Evolutionary conservation across 805 yeast genomes (phyloP).

Genomic region (Candida golubevii): DNA sequence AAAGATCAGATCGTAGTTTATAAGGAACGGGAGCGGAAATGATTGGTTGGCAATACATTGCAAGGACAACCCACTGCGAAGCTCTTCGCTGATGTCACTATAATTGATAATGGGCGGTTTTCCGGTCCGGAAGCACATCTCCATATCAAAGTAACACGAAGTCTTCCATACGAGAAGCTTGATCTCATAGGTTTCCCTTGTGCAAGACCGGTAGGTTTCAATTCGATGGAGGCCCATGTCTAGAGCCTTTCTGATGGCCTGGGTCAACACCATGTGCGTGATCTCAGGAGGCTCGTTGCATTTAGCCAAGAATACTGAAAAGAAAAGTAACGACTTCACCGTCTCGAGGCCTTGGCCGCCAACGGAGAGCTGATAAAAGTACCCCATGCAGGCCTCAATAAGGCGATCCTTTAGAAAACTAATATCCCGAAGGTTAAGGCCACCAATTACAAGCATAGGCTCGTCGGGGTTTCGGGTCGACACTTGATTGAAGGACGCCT

Average conservation of each 20-base stretch:
- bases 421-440: neutral
- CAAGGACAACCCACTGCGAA: neutral
- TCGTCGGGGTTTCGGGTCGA: neutral
- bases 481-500: neutral
- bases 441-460: neutral
- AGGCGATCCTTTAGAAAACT: slow-evolving; percentile 1
- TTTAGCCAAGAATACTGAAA: slow-evolving; percentile 6
- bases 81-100: slow-evolving; percentile 25
- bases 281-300: slow-evolving; percentile 14
- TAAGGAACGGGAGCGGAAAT: neutral
- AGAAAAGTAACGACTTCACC: slow-evolving; percentile 8
- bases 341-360: slow-evolving; percentile 9
- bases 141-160: slow-evolving; percentile 44
- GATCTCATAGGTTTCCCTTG: slow-evolving; percentile 28
- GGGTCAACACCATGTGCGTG: slow-evolving; percentile 36
- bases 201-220: slow-evolving; percentile 38
- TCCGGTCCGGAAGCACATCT: slow-evolving; percentile 42
- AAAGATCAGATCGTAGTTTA: slow-evolving; percentile 7
- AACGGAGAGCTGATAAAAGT: slow-evolving; percentile 6
- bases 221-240: slow-evolving; percentile 54
- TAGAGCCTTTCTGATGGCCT: slow-evolving; percentile 49
- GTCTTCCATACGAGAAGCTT: slow-evolving; percentile 47
- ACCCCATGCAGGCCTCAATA: slow-evolving; percentile 5
- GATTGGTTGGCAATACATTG: neutral
- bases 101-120: slow-evolving; percentile 44